phyloP scores from a whole-genome alignment of 352 stramenopile genomes.

The Phytophthora syringae region DNA sequence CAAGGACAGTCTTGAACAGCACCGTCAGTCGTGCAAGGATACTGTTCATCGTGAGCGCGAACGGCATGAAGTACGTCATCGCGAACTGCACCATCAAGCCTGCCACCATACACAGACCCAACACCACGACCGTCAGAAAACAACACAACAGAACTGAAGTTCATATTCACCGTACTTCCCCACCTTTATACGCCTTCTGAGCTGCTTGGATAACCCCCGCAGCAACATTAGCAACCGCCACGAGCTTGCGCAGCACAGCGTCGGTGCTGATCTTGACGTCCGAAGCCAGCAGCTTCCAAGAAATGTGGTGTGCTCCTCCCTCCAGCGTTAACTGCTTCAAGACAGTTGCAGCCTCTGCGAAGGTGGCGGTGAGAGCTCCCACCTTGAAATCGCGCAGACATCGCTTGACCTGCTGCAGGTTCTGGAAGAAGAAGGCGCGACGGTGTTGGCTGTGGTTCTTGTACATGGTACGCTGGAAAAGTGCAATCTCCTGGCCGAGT shows the following conservation, averaged over 20 bases:
- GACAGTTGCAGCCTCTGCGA: conserved; percentile 47
- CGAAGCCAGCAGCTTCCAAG: conserved; percentile 71
- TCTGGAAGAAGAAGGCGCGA: conserved; percentile 81
- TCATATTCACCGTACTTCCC: background rate
- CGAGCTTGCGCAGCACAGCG: conserved; percentile 51
- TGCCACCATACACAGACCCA: conserved; percentile 8
- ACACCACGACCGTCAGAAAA: conserved; percentile 10
- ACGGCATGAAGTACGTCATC: conserved; percentile 91
- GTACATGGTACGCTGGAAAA: conserved; percentile 88
- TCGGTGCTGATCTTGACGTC: conserved; percentile 70
- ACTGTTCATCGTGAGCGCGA: conserved; percentile 80
- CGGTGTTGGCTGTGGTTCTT: conserved; percentile 91
- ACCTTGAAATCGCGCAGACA: conserved; percentile 57
- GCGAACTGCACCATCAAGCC: conserved; percentile 73
- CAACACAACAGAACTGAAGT: background rate
- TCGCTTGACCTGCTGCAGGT: conserved; percentile 83
- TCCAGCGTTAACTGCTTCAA: conserved; percentile 55
- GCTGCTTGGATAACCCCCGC: conserved; percentile 57
- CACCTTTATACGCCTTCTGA: conserved; percentile 83
- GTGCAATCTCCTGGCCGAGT: conserved; percentile 60
- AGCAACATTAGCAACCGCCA: conserved; percentile 30
- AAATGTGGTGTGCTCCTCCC: conserved; percentile 68
- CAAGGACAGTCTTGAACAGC: conserved; percentile 67
- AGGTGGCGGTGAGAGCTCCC: conserved; percentile 40
- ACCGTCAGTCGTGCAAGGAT: conserved; percentile 69